Base-by-base conservation (phyloP, 1,139 yeast species). In the Suhomyces bribrorum region DNA sequence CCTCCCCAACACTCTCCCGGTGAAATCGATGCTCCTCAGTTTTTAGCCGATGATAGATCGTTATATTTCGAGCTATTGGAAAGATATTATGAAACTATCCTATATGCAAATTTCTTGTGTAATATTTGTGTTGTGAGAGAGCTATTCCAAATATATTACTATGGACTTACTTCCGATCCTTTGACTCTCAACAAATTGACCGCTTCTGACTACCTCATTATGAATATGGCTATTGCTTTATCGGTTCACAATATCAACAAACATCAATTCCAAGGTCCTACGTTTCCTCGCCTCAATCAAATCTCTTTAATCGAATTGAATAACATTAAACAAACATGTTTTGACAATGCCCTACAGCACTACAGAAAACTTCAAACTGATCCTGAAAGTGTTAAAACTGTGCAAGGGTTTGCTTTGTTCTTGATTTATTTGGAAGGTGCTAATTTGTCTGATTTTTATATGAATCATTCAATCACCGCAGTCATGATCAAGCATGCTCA, bases 341-440 rank as follows among this genome's bases (percentile, higher is more conserved):
- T 54, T 31, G 37, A 41, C 9, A 50, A 56, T 37, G 41, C 62
- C 6, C 38, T 60, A 18, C 47, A 40, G 29, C 52, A 51, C 35
- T 62, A 57, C 42, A 56, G 55, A 24, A 46, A 52, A 7, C 46
- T 60, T 0, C 42, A 54, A 5, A 36, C 50, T 6, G 31, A 45
- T 17, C 44, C 52, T 25, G 64, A 59, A 30, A 60, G 64, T 6
- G 26, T 54, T 1, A 43, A 32, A 15, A 42, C 62, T 1, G 38
- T 61, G 5, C 64, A 59, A 40, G 66, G 58, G 1, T 44, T 61
- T 7, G 44, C 60, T 1, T 46, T 61, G 24, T 41, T 61, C 29
- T 45, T 52, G 7, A 26, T 54, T 9, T 59, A 50, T 31, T 43
- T 61, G 18, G 64, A 61, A 26, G 48, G 54, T 3, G 47, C 47